Conservation (phyloP, 2,329 filamentous ascomycete genomes). For the Bipolaris gigantea region DNA sequence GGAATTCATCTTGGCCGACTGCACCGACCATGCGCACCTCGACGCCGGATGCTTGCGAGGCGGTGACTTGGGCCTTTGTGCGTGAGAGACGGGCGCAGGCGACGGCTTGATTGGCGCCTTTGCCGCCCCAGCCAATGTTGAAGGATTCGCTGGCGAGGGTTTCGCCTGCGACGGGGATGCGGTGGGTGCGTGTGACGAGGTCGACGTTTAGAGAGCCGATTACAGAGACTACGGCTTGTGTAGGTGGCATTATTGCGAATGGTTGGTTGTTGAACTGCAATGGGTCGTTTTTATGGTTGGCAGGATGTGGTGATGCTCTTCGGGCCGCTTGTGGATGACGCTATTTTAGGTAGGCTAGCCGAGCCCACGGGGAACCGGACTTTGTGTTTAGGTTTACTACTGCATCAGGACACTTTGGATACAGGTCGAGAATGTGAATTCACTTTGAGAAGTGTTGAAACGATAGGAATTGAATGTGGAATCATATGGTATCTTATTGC, state of each 20-base stretch:
- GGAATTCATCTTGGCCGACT: conserved; percentile 52
- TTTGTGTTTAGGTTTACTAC: not conserved
- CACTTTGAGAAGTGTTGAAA: not conserved
- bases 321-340: conserved; percentile 1
- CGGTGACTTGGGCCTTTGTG: conserved; percentile 38
- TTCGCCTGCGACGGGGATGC: conserved; percentile 82
- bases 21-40: conserved; percentile 55
- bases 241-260: conserved; percentile 24
- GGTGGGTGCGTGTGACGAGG: conserved; percentile 82
- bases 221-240: conserved; percentile 66
- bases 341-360: conserved; percentile 7
- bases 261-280: not conserved
- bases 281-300: not conserved
- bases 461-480: not conserved
- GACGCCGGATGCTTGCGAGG: conserved; percentile 35
- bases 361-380: not conserved
- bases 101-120: conserved; percentile 94
- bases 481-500: not conserved
- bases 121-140: conserved; percentile 81
- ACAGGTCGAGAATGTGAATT: not conserved
- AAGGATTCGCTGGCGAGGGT: conserved; percentile 81
- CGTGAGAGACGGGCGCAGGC: conserved; percentile 82
- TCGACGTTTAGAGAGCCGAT: conserved; percentile 95
- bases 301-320: conserved; percentile 4
- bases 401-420: not conserved